Percentiles rank a stretch among this genome's conserved stretches.
phyloP scores from a whole-genome alignment of 1,284 basidiomycete species.

The Trametes versicolor region DNA sequence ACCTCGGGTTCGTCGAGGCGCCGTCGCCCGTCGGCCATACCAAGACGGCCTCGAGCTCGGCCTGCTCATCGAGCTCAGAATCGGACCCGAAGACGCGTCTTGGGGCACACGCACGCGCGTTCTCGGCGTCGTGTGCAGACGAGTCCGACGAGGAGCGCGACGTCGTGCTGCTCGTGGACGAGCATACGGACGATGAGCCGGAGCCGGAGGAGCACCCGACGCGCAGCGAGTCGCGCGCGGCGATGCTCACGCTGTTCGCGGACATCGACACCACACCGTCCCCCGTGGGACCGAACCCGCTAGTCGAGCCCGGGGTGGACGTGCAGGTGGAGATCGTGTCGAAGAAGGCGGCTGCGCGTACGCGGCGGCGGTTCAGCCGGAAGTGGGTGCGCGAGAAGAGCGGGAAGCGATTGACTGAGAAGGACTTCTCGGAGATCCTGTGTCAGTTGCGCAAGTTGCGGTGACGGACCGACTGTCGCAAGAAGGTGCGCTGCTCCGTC shows the following conservation, averaged over 20 bases:
- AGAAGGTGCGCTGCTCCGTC: not conserved
- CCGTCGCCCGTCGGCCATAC: constrained; percentile 7
- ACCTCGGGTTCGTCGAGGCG: constrained; percentile 32
- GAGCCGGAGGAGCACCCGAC: constrained; percentile 13
- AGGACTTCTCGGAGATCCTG: constrained; percentile 32
- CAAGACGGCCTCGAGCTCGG: not conserved
- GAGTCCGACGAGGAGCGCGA: constrained; percentile 26
- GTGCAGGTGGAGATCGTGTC: constrained; percentile 28
- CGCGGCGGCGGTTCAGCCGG: constrained; percentile 33
- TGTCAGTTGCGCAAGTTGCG: constrained; percentile 33
- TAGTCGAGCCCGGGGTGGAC: constrained; percentile 9
- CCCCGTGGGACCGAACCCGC: not conserved
- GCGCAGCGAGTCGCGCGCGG: constrained; percentile 28
- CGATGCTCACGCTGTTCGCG: constrained; percentile 30
- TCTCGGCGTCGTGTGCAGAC: constrained; percentile 13
- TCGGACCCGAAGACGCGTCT: not conserved
- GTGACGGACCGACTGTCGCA: constrained; percentile 8
- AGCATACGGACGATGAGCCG: constrained; percentile 12
- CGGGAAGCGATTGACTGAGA: constrained; percentile 34
- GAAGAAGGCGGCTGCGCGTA: constrained; percentile 28
- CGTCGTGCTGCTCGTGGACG: constrained; percentile 30
- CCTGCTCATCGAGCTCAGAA: too few relatives aligned
- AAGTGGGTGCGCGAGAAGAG: constrained; percentile 36
- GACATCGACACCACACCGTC: constrained; percentile 3
- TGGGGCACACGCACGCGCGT: constrained; percentile 8